Conservation (phyloP, 1,139 yeast species). For the Scheffersomyces cryptocercus region DNA sequence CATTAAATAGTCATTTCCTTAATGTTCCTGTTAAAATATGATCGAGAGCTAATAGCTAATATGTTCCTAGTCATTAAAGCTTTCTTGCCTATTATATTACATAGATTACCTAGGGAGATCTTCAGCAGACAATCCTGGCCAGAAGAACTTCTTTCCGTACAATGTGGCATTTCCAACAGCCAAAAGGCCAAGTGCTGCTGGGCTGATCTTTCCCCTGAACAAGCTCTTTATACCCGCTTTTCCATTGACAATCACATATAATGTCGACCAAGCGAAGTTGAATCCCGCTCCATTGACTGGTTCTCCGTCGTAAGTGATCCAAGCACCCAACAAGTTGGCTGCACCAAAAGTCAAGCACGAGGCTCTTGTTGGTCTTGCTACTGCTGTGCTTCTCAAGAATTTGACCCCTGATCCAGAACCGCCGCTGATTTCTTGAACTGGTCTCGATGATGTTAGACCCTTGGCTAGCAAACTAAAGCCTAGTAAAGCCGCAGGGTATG, state of each 20-base stretch:
- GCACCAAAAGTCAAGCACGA: slow-evolving; percentile 51
- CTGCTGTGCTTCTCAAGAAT: slow-evolving; percentile 27
- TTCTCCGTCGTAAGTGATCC: slow-evolving; percentile 81
- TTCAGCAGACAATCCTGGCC: slow-evolving; percentile 21
- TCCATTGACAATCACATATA: slow-evolving; percentile 78
- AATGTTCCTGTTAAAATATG: too few species aligned
- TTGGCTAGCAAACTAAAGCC: slow-evolving; percentile 18
- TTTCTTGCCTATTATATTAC: too few species aligned
- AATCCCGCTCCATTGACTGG: slow-evolving; percentile 85
- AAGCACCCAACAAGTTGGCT: slow-evolving; percentile 77
- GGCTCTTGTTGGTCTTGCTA: slow-evolving; percentile 35
- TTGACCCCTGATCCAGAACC: slow-evolving; percentile 31
- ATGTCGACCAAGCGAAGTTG: slow-evolving; percentile 80
- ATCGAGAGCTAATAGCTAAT: too few species aligned
- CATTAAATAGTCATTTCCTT: too few species aligned
- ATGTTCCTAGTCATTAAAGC: too few species aligned
- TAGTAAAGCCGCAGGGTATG: slow-evolving; percentile 21
- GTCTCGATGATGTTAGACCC: slow-evolving; percentile 15
- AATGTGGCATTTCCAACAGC: slow-evolving; percentile 64
- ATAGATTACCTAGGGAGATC: too few species aligned
- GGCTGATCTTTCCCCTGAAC: slow-evolving; percentile 49
- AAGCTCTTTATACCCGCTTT: slow-evolving; percentile 51
- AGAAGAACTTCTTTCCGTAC: slow-evolving; percentile 71
- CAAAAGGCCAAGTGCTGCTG: slow-evolving; percentile 57
- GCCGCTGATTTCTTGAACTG: slow-evolving; percentile 14